Percentiles rank a stretch among this genome's conserved stretches.
These are phyloP conservation scores for Macrolepiota fuliginosa DNA, from an alignment of 768 basidiomycete species.

Conservation along the genomic window DNA sequence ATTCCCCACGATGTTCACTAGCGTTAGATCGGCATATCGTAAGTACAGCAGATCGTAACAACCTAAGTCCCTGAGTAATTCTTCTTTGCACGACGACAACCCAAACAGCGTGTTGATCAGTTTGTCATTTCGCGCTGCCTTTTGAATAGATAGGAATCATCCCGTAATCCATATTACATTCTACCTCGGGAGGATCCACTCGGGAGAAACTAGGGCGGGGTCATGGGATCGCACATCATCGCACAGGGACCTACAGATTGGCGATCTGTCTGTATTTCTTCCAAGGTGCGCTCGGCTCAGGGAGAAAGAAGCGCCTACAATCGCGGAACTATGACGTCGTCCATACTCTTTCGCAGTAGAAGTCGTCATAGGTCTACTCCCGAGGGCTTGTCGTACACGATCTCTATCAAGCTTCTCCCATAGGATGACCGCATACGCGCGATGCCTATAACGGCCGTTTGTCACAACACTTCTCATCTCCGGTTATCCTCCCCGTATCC, in stretches of 20 bases:
- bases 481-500: neutral
- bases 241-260: neutral
- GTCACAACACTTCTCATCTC: neutral
- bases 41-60: neutral
- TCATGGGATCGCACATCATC: neutral
- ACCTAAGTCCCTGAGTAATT: neutral
- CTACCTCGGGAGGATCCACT: neutral
- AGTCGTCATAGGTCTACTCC: neutral
- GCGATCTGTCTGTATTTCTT: neutral
- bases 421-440: neutral
- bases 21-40: neutral
- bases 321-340: neutral
- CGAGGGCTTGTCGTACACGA: neutral
- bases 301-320: neutral
- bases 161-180: neutral
- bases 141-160: neutral
- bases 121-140: neutral
- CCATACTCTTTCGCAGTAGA: neutral
- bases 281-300: neutral
- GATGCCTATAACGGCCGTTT: neutral
- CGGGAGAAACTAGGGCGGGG: neutral
- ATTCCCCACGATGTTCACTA: neutral
- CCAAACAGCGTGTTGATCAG: too few relatives aligned
- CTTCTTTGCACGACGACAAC: neutral
- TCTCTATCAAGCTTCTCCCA: neutral